Base-by-base conservation (phyloP, 495 filamentous ascomycete genomes). In the Friedmanniomyces endolithicus region DNA sequence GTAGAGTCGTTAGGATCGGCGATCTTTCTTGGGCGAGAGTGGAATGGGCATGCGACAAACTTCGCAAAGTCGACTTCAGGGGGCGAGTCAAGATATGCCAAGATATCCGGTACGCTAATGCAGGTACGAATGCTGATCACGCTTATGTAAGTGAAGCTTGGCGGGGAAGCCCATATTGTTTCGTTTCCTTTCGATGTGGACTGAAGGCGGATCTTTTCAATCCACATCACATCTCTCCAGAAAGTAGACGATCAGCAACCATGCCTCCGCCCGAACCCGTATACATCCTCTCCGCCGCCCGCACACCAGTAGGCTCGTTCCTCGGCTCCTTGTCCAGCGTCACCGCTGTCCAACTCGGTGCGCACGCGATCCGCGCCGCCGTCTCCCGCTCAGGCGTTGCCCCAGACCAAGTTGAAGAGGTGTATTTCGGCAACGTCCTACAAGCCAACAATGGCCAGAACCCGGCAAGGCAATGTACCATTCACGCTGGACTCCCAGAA, bases 351-450 rank as follows among this genome's bases (percentile, higher is more conserved):
- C 84, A 97, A 71, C 76, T 98, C 52, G 92, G 92, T 62, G 78
- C 87, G 17, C 86, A 90, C 69, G 88, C 86, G 46, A 94, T 98
- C 71, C 95, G 58, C 90, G 87, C 87, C 68, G 90, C 90, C 55
- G 74, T 98, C 60, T 82, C 87, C 67, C 83, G 85, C 61, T 87
- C 90, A 54, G 81, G 83, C 59, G 78, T 98, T 72, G 85, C 90
- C 68, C 75, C 88, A 44, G 77, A 84, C 55, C 77, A 92, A 67
- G 88, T 98, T 22, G 80, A 97, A 66, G 92, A 98, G 66, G 87
- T 97, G 65, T 94, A 92, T 77, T 92, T 95, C 64, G 92, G 92
- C 65, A 98, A 98, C 76, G 92, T 98, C 50, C 78, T 98, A 62
- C 94, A 89, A 43, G 92, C 90, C 64, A 98, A 92, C 72, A 79